Base-by-base conservation (phyloP, 2,329 filamentous ascomycete genomes). In the Trichoderma koningiopsis region DNA sequence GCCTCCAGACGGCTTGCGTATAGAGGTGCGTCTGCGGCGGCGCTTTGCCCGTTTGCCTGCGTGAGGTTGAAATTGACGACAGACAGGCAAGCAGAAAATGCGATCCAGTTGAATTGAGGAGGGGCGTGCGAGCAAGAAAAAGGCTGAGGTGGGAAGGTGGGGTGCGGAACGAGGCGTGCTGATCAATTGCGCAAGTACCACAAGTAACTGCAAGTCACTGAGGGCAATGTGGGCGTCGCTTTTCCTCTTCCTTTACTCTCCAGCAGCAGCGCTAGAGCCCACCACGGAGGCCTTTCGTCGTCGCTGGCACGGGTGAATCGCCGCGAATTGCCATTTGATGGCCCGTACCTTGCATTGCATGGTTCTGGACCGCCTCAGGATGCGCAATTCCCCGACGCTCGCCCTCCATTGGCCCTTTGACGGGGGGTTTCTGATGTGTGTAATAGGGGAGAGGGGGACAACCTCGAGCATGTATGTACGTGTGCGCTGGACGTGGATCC, bases 201-300 rank as follows among this genome's bases (percentile, higher is more conserved):
- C 55, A 60, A 60, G 64, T 68, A 68, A 31, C 59, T 68, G 64
- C 64, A 68, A 68, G 64, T 68, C 64, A 68, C 64, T 60, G n/a
- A 1, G 47, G 40, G 29, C 49, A 10, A 22, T 35, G 62, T 47
- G 62, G 52, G 62, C 62, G 56, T 6, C 6, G 19, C 37, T 27
- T 49, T 10, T 49, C 47, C 47, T 24, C 22, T 2, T 16, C 7
- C 19, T 43, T 5, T n/a, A 7, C 40, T n/a, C 19, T 43, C 0
- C 40, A 2, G 33, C 4, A 11, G 27, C 47, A 10, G 35, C 19
- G 22, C 22, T 47, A 24, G 35, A 43, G 22, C 58, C 58, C 33
- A 27, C 58, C 33, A 22, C 37, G 24, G 8, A 27, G 40, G 35
- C 14, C 40, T 13, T 49, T 49, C 8, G n/a, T 13, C 47, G 47